These are phyloP conservation scores for Calonectria ilicicola DNA, from an alignment of 2,329 filamentous ascomycete genomes.

Conservation along the genomic window DNA sequence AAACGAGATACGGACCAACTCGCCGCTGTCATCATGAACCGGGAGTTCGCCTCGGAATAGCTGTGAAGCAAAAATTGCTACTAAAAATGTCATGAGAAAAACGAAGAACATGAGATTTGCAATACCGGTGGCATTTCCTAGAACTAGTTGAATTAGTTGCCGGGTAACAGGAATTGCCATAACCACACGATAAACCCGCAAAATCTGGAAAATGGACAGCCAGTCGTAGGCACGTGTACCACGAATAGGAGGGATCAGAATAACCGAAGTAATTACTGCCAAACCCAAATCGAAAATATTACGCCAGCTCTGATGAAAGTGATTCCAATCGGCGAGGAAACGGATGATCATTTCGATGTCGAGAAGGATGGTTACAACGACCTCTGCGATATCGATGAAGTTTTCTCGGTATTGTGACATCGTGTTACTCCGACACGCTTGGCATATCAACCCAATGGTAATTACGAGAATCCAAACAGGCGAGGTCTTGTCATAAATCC, in stretches of 20 bases:
- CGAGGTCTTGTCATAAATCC: constrained; percentile 78
- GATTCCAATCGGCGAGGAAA: constrained; percentile 82
- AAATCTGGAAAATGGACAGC: constrained; percentile 92
- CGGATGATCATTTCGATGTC: constrained; percentile 86
- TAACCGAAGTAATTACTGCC: constrained; percentile 84
- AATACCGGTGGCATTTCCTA: constrained; percentile 93
- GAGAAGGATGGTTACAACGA: constrained; percentile 81
- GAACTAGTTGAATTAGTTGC: constrained; percentile 86
- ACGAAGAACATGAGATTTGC: constrained; percentile 96
- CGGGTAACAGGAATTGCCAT: constrained; percentile 88
- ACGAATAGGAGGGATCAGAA: constrained; percentile 85
- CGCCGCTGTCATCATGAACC: constrained; percentile 67
- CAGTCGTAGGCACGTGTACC: constrained; percentile 83
- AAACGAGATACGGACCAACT: constrained; percentile 80
- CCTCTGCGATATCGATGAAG: constrained; percentile 80
- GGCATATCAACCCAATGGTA: constrained; percentile 80
- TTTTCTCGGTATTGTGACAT: constrained; percentile 73
- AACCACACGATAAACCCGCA: constrained; percentile 92
- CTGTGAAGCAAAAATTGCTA: constrained; percentile 92
- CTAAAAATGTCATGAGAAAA: constrained; percentile 93
- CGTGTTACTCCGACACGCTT: constrained; percentile 79
- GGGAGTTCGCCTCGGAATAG: constrained; percentile 91
- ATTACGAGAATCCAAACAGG: constrained; percentile 87
- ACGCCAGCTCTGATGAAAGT: constrained; percentile 78
- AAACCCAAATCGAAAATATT: constrained; percentile 87